Evolutionary conservation across 2,329 filamentous ascomycete genomes (phyloP), one percentile per base, ranked within the genome.

Genomic region (Aspergillus awamori): DNA sequence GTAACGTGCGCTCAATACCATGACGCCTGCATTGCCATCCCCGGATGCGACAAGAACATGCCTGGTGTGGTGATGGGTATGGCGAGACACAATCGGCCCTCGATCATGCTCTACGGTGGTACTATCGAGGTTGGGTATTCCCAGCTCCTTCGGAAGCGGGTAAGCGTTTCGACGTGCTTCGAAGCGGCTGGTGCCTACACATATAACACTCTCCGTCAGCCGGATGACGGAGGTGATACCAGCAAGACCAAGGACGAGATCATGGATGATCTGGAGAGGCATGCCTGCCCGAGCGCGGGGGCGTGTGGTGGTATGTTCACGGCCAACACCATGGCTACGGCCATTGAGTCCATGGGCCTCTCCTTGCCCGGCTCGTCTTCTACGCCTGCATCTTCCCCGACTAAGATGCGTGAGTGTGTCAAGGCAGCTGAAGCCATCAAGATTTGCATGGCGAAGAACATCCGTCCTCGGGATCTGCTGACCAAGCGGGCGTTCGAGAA

Each of bases 11-110:
- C 91, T 5, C 93, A 97, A 75, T 90, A 90, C 69, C 92, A 97
- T 77, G 94, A 97, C 74, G 94, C 93, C 61, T 96, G 93, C 76
- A 93, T 97, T 74, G 88, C 91, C 30, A 94, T 97, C 68, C 93
- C 94, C 0, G 93, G 93, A 10, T 97, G 93, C 76, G 93, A 97
- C 81, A 97, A 97, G 85, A 97, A 97, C 77, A 97, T 97, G 94
- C 93, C 93, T 0, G 93, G 93, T 65, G 89, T 91, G 15, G 83
- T 95, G 65, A 97, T 97, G 89, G 93, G 91, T 0, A 93, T 95
- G 72, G 92, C 91, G 13, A 86, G 94, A 60, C 92, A 96, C 79
- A 97, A 97, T 78, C 86, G 94, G 8, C 94, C 94, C 4, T 95
- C 92, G 52, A 82, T 97, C 73, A 97, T 97, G 93, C 89, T 98